Conservation (phyloP, 2,329 filamentous ascomycete genomes). For the Ceratocystis alfenasii region DNA sequence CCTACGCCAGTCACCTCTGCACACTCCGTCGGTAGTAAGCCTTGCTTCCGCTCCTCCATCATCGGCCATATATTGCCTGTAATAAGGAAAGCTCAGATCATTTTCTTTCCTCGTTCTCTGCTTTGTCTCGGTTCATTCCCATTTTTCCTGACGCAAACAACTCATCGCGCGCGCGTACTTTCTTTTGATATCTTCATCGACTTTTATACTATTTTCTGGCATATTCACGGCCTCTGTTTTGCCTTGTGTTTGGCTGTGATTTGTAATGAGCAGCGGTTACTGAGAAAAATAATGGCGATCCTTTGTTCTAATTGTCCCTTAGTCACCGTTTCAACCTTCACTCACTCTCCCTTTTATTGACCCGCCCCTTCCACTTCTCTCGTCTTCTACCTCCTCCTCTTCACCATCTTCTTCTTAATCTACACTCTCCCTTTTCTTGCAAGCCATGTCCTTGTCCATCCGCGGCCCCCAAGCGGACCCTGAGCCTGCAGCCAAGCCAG, state of each 20-base stretch:
- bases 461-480: not conserved
- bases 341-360: not conserved
- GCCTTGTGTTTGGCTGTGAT: not conserved
- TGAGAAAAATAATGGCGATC: not conserved
- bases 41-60: not conserved
- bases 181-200: not conserved
- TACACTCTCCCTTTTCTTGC: not conserved
- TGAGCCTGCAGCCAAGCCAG: not conserved
- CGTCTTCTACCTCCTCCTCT: not conserved
- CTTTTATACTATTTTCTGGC: not conserved
- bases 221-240: not conserved
- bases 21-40: not conserved
- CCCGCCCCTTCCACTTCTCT: not conserved
- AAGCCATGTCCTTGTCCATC: not conserved
- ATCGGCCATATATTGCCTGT: not conserved
- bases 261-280: not conserved
- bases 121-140: slow-evolving; percentile 10
- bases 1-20: not conserved
- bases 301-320: not conserved
- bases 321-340: not conserved
- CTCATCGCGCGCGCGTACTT: not conserved
- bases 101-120: slow-evolving; percentile 12
- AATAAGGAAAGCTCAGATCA: slow-evolving; percentile 12
- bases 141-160: slow-evolving; percentile 2
- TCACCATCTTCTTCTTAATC: not conserved